These are phyloP conservation scores for Dryas alaskensis DNA, from an alignment of 306 rosid species.

Conservation along the genomic window DNA sequence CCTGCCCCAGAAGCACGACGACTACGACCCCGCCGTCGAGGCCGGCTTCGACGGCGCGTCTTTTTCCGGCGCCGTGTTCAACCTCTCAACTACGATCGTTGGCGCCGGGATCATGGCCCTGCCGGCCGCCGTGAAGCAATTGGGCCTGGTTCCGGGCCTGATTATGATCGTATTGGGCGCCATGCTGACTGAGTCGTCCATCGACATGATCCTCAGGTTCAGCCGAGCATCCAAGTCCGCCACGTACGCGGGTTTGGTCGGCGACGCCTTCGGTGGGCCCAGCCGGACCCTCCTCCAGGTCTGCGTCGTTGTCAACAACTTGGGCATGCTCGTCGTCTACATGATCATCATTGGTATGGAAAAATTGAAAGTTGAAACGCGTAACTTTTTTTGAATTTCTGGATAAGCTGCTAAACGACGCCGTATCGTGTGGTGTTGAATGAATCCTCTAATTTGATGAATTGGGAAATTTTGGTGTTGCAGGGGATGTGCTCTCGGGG, in stretches of 20 bases:
- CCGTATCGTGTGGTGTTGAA: background rate
- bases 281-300: conserved; percentile 50
- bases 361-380: background rate
- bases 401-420: background rate
- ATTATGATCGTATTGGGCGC: conserved; percentile 46
- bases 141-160: conserved; percentile 56
- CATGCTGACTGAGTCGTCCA: conserved; percentile 50
- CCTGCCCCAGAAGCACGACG: conserved; percentile 28
- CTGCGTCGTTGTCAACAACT: conserved; percentile 54
- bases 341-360: conserved; percentile 64
- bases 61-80: conserved; percentile 59
- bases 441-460: background rate
- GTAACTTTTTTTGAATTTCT: background rate
- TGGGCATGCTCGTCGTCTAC: conserved; percentile 78
- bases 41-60: conserved; percentile 47
- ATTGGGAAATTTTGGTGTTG: conserved; percentile 3
- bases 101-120: conserved; percentile 85
- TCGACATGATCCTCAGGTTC: conserved; percentile 52
- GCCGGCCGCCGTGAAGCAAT: conserved; percentile 55
- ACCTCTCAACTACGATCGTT: conserved; percentile 63
- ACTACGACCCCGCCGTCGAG: conserved; percentile 26
- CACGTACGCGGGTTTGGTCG: conserved; percentile 51
- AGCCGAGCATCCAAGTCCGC: conserved; percentile 55
- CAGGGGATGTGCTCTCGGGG: conserved; percentile 70
- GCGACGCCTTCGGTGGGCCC: conserved; percentile 49